Evolutionary conservation across 257 asterid species (phyloP), one percentile per base, ranked within the genome.

Genomic region (Forsythia viridissima): DNA sequence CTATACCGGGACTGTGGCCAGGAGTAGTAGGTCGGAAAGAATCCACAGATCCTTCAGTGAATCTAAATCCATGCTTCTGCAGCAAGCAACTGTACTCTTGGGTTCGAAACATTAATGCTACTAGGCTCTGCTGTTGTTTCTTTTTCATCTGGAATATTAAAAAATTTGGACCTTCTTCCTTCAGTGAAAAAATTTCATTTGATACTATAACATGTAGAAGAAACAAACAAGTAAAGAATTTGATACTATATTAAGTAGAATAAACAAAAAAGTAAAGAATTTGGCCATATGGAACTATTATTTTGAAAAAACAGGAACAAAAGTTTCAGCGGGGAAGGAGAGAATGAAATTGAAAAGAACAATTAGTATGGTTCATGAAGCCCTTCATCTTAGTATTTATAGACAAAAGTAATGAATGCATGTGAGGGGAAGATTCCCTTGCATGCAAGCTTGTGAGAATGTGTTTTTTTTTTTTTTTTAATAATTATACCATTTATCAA

Each of bases 1-100:
- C 97, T 67, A 93, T 90, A 70, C 97, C 97, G 0, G 97, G 97
- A 43, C 97, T 93, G 8, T 82, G 85, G 5, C 97, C 0, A 0
- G 95, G 97, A 4, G 76, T 76, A 1, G 95, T 89, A 4, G 88
- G 93, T 67, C 93, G 89, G 21, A 81, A 91, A 8, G 92, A 67
- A 73, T 92, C 93, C 46, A 74, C 59, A 40, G 72, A 61, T 34
- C 88, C 96, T 36, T 77, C 90, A 15, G 76, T 76, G n/a, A 79
- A 59, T 73, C 75, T 70, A 20, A 66, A 52, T 34, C 82, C 72
- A 15, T 52, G 79, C 18, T 37, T 70, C 51, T 39, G 81, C 3
- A 7, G 68, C 59, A 70, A 16, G 24, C 24, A 24, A 24, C 57
- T 37, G 39, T 2, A 18, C 55, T 34, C 42, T 48, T 39, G 82